These are phyloP conservation scores for Eucalyptus pumila DNA, from an alignment of 345 rosid genomes.

Conservation along the genomic window DNA sequence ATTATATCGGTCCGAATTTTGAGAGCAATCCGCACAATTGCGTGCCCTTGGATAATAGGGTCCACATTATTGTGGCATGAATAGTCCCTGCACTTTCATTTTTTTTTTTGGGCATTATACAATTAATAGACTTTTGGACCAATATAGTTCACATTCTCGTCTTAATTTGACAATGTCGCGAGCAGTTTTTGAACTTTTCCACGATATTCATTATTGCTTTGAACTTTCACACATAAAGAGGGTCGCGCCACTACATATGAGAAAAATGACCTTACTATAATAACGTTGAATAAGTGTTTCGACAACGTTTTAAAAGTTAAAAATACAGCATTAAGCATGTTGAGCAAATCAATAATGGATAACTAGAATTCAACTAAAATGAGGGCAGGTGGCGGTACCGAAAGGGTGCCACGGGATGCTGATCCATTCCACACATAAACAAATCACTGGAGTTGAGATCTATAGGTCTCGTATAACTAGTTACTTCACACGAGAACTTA, in stretches of 20 bases:
- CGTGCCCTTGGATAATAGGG: neutral
- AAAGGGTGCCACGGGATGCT: neutral
- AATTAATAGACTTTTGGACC: neutral
- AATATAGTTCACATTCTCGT: neutral
- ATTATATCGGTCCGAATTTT: neutral
- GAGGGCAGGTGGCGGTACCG: neutral
- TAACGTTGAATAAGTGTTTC: neutral
- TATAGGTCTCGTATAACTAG: neutral
- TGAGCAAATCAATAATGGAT: neutral
- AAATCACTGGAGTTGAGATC: neutral
- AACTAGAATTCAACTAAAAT: neutral
- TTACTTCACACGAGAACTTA: neutral
- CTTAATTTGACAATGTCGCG: neutral
- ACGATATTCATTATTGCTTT: neutral
- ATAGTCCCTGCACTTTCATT: neutral
- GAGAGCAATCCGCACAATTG: neutral
- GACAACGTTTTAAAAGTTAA: neutral
- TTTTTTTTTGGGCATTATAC: neutral
- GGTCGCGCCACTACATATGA: neutral
- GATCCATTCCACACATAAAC: neutral
- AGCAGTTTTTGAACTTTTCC: neutral
- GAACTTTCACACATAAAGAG: neutral
- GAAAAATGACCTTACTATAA: neutral
- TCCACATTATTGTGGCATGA: neutral
- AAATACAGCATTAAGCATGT: neutral